A percentile compares a stretch with the other conserved stretches of the same genome.
These are phyloP conservation scores for Melampsora larici-populina DNA, from an alignment of 1,284 basidiomycete genomes.

Conservation along the genomic window DNA sequence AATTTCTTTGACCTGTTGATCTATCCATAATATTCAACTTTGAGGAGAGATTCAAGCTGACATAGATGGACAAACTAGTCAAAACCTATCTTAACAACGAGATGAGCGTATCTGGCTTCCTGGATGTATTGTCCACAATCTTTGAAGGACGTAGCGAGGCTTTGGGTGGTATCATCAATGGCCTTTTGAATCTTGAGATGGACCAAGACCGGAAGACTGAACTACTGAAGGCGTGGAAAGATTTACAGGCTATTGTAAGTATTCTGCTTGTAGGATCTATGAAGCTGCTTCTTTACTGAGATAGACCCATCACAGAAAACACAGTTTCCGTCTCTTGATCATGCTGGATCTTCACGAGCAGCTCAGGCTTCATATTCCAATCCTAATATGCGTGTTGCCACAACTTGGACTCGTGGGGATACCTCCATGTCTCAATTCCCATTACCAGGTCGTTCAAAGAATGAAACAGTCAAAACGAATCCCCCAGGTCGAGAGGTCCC, in stretches of 20 bases:
- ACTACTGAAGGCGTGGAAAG: constrained; percentile 72
- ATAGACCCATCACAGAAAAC: constrained; percentile 8
- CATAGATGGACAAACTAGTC: constrained; percentile 53
- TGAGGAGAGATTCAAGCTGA: too few relatives aligned
- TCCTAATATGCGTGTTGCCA: neutral
- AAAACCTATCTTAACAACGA: constrained; percentile 76
- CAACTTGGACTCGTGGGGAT: neutral
- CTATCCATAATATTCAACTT: neutral
- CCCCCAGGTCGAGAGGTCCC: neutral
- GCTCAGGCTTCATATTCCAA: neutral
- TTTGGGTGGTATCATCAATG: constrained; percentile 71
- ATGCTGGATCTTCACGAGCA: constrained; percentile 5
- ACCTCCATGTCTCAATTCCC: neutral
- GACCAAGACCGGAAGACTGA: constrained; percentile 69
- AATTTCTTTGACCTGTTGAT: constrained; percentile 4
- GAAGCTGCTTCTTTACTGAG: neutral
- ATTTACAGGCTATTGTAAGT: constrained; percentile 73
- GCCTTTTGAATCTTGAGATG: constrained; percentile 71
- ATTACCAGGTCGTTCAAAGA: neutral
- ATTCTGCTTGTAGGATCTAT: too few relatives aligned
- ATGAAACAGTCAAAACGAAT: neutral
- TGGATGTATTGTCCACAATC: constrained; percentile 80
- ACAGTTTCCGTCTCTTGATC: constrained; percentile 39
- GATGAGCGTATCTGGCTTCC: constrained; percentile 73
- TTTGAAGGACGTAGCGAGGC: constrained; percentile 73